Evolutionary conservation across 2,329 filamentous ascomycete genomes (phyloP), one percentile per base, ranked within the genome.

Genomic region (Xylaria sp.): DNA sequence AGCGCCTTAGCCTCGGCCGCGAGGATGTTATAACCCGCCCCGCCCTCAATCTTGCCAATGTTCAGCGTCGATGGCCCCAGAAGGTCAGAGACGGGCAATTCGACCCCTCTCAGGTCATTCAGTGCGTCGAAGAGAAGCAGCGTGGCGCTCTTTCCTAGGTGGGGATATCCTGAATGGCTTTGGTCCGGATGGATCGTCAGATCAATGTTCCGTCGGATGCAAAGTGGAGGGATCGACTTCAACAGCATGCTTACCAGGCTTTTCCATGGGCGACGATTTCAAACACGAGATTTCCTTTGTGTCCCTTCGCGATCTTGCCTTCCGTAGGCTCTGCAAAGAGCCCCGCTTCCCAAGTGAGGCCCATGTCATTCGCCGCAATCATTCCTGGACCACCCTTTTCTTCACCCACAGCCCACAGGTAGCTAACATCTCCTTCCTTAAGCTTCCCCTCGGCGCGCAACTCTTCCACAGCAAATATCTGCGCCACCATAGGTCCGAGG

Each of bases 281-380:
- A 47, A 76, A 75, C 17, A 73, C 71, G 6, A 73, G 69, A 46
- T 74, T 70, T 0, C 83, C 83, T 71, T 86, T 86, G 71, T 86
- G 84, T 6, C 83, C 83, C 14, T 79, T 77, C 0, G 80, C 82
- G 0, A 86, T 75, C 66, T 83, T 84, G 35, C 77, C 79, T 67
- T 85, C 83, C 0, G 84, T 86, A 5, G 83, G 84, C 67, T 86
- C 83, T 9, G 82, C 84, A 64, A 86, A 86, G 46, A 78, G 78
- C 50, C 84, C 78, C 8, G 81, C 76, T 19, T 82, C 77, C 72
- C 81, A 82, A 6, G 43, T 70, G 57, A 81, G 67, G 4, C 70
- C 68, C 63, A 81, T 75, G 15, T 75, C 70, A 52, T 81, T 81
- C 8, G 82, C 83, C 47, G 80, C 80, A 31, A 79, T 75, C 83